Evolutionary conservation across 345 rosid species (phyloP).

Genomic region (Jatropha curcas): DNA sequence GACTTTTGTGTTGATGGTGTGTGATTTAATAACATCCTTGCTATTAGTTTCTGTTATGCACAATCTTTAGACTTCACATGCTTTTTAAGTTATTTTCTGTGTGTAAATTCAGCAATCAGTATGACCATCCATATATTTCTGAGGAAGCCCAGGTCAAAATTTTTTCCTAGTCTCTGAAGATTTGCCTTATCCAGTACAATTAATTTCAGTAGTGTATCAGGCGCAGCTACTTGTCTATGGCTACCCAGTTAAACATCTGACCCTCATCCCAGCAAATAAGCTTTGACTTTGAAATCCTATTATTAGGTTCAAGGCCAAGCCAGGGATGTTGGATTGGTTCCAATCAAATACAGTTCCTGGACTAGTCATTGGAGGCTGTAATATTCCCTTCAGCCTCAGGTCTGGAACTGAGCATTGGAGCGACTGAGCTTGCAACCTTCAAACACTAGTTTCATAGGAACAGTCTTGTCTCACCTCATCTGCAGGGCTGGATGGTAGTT

Average conservation of each 20-base stretch:
- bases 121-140: too few species aligned
- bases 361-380: not conserved
- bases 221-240: too few species aligned
- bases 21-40: not conserved
- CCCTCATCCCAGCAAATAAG: too few species aligned
- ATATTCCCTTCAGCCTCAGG: not conserved
- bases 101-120: too few species aligned
- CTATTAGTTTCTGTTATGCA: too few species aligned
- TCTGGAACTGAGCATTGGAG: not conserved
- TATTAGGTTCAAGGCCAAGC: not conserved
- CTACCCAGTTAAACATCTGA: not conserved
- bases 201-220: not conserved
- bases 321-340: too few species aligned
- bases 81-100: too few species aligned
- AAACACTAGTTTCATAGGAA: not conserved
- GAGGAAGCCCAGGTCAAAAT: too few species aligned
- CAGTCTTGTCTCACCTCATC: not conserved
- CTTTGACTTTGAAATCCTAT: not conserved
- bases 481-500: not conserved
- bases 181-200: not conserved
- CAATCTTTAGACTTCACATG: too few species aligned
- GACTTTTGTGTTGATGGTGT: constrained; percentile 37
- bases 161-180: too few species aligned
- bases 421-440: not conserved
- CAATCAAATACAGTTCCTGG: not conserved